Evolutionary conservation across 495 filamentous ascomycete species (phyloP).

Genomic region (Penicillium pulvis): DNA sequence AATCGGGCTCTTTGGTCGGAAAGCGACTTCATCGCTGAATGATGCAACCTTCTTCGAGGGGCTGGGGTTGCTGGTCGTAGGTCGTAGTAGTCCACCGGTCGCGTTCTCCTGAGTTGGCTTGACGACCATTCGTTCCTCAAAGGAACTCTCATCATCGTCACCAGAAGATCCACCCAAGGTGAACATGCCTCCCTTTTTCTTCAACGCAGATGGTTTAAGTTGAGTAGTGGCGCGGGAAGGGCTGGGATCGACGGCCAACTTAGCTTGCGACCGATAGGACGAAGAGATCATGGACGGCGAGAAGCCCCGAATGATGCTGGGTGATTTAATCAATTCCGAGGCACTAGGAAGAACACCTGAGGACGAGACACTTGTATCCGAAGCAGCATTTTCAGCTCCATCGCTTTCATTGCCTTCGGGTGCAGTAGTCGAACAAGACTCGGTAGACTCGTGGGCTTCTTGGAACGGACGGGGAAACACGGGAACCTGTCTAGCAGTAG

Average conservation of each 20-base stretch:
- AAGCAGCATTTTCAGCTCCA: constrained; percentile 37
- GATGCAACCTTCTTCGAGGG: constrained; percentile 77
- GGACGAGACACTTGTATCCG: constrained; percentile 56
- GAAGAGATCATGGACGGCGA: constrained; percentile 75
- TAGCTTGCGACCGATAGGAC: constrained; percentile 66
- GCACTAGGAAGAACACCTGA: constrained; percentile 36
- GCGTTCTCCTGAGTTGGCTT: constrained; percentile 48
- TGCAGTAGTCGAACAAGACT: constrained; percentile 57
- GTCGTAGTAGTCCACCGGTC: constrained; percentile 53
- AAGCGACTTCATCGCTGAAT: constrained; percentile 76
- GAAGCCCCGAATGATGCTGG: constrained; percentile 86
- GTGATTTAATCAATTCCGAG: constrained; percentile 58
- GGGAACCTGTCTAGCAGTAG: constrained; percentile 29
- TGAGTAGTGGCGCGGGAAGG: constrained; percentile 48
- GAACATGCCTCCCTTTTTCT: constrained; percentile 71
- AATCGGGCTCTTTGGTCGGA: constrained; percentile 58
- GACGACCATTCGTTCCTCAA: constrained; percentile 64
- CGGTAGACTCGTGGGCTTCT: constrained; percentile 46
- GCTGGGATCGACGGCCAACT: constrained; percentile 50
- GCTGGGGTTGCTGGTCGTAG: constrained; percentile 27
- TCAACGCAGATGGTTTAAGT: constrained; percentile 46
- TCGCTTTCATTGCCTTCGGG: constrained; percentile 53
- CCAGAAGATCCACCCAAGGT: constrained; percentile 77
- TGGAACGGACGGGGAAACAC: constrained; percentile 20
- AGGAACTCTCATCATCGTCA: constrained; percentile 76